Percentiles rank a stretch among this genome's conserved stretches.
phyloP scores from a whole-genome alignment of 305 asterid genomes.

The Plantago coronopus region DNA sequence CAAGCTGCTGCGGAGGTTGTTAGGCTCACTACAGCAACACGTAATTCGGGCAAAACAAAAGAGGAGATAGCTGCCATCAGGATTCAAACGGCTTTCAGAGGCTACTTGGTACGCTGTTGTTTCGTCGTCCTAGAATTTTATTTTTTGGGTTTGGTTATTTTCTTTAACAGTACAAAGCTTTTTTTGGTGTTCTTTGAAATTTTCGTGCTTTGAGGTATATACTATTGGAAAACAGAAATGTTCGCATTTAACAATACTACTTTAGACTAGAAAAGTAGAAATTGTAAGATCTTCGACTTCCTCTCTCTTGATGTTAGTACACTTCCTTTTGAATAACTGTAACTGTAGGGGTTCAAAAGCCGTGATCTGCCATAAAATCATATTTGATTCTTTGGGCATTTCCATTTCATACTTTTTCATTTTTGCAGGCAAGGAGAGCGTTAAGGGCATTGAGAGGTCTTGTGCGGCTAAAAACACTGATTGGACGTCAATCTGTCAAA shows the following conservation, averaged over 20 bases:
- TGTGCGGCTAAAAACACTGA: slow-evolving; percentile 67
- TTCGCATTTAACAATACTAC: no score
- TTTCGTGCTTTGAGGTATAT: no score
- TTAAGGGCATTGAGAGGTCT: slow-evolving; percentile 79
- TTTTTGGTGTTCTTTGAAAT: no score
- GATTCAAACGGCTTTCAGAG: slow-evolving; percentile 79
- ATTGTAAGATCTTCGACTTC: no score
- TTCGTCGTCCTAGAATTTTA: neutral
- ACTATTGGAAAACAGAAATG: no score
- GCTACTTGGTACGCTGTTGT: slow-evolving; percentile 57
- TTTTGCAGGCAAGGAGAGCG: slow-evolving; percentile 74
- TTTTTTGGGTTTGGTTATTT: neutral
- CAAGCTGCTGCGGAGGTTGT: slow-evolving; percentile 94
- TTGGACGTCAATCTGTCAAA: slow-evolving; percentile 65
- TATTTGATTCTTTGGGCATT: neutral
- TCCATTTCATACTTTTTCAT: slow-evolving; percentile 10
- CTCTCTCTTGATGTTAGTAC: no score
- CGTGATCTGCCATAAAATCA: neutral
- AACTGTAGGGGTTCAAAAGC: no score
- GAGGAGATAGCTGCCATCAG: slow-evolving; percentile 81
- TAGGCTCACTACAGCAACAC: slow-evolving; percentile 58
- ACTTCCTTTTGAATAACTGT: no score
- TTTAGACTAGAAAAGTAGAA: no score
- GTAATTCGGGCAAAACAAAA: slow-evolving; percentile 45
- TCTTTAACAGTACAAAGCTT: neutral